Percentiles rank a stretch among this genome's conserved stretches.
Conservation (phyloP, 1,284 basidiomycete genomes). For the Rhodotorula sp. region DNA sequence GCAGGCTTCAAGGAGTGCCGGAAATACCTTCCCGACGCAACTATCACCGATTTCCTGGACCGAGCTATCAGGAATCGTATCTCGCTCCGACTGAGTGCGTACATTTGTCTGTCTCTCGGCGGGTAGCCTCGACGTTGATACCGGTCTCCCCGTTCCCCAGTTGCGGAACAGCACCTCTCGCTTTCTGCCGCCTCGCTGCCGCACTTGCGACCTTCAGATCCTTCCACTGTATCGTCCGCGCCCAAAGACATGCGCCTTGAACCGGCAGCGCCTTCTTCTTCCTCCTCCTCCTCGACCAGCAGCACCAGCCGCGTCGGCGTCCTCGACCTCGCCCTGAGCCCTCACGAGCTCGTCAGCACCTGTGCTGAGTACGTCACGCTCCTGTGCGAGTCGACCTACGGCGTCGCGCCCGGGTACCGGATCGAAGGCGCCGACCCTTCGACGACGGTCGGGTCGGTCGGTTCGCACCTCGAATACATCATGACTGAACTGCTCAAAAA, state of each 20-base stretch:
- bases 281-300: slow-evolving; percentile 39
- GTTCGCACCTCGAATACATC: slow-evolving; percentile 71
- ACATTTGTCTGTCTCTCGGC: no score
- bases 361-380: slow-evolving; percentile 78
- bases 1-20: slow-evolving; percentile 79
- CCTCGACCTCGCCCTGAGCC: slow-evolving; percentile 68
- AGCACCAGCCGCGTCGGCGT: slow-evolving; percentile 60
- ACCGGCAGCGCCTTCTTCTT: slow-evolving; percentile 33
- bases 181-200: slow-evolving; percentile 63
- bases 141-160: background rate
- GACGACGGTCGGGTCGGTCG: slow-evolving; percentile 65
- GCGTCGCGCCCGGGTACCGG: slow-evolving; percentile 64
- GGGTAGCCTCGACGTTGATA: background rate
- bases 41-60: slow-evolving; percentile 77
- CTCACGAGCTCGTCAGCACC: slow-evolving; percentile 67
- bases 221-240: background rate
- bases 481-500: slow-evolving; percentile 80
- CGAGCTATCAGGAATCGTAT: slow-evolving; percentile 82
- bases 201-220: slow-evolving; percentile 10
- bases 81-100: slow-evolving; percentile 67
- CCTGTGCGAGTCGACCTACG: slow-evolving; percentile 81
- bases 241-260: slow-evolving; percentile 28
- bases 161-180: slow-evolving; percentile 88
- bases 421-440: slow-evolving; percentile 60
- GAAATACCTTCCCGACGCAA: slow-evolving; percentile 73